A percentile compares a stretch with the other conserved stretches of the same genome.
phyloP scores from a whole-genome alignment of 345 rosid genomes.

The Populus alba region DNA sequence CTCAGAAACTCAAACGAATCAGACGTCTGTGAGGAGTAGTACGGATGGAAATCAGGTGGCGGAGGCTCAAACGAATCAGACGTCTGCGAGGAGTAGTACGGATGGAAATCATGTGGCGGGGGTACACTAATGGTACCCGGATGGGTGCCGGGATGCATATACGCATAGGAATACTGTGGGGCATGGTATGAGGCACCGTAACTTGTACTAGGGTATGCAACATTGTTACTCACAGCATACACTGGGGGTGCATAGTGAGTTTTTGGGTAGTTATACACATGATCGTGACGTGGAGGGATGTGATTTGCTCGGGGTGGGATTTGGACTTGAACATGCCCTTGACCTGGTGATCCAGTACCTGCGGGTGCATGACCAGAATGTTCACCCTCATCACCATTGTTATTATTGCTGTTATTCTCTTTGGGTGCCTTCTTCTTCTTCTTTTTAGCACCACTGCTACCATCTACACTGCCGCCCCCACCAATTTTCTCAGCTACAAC shows the following conservation, averaged over 20 bases:
- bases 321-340: slow-evolving; percentile 24
- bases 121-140: slow-evolving; percentile 24
- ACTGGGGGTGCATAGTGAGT: slow-evolving; percentile 29
- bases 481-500: slow-evolving; percentile 24
- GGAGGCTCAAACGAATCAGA: slow-evolving; percentile 46
- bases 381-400: slow-evolving; percentile 14
- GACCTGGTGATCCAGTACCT: slow-evolving; percentile 27
- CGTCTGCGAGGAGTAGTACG: slow-evolving; percentile 32
- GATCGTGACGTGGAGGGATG: slow-evolving; percentile 45
- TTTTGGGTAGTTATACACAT: slow-evolving; percentile 32
- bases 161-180: slow-evolving; percentile 39
- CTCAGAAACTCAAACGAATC: slow-evolving; percentile 74
- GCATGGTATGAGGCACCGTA: slow-evolving; percentile 18
- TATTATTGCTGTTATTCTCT: slow-evolving; percentile 18
- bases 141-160: slow-evolving; percentile 35
- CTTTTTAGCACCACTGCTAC: slow-evolving; percentile 28
- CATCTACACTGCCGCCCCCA: slow-evolving; percentile 11
- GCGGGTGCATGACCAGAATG: slow-evolving; percentile 24
- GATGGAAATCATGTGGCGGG: slow-evolving; percentile 32
- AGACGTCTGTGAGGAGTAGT: slow-evolving; percentile 33
- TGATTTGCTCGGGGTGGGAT: slow-evolving; percentile 23
- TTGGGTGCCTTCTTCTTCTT: slow-evolving; percentile 62
- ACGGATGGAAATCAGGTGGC: slow-evolving; percentile 32
- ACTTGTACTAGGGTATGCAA: slow-evolving; percentile 10
- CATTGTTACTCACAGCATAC: slow-evolving; percentile 10